Percentiles rank a stretch among this genome's conserved stretches.
phyloP scores from a whole-genome alignment of 768 basidiomycete species.

The Tricholomella constricta region DNA sequence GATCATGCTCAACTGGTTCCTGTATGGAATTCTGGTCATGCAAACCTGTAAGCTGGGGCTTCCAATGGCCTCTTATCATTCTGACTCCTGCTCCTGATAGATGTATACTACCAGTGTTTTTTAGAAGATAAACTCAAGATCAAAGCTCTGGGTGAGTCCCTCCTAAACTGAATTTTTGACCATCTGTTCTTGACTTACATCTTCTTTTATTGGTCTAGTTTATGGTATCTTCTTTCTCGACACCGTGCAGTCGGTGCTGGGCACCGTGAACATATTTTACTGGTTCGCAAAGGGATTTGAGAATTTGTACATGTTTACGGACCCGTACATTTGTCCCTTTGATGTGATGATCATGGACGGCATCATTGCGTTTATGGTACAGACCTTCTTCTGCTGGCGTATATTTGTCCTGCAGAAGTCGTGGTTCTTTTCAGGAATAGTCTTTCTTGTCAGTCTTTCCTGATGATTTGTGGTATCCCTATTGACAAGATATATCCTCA shows the following conservation, averaged over 20 bases:
- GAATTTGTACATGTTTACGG: constrained; percentile 19
- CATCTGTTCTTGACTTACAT: neutral
- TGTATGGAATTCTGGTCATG: constrained; percentile 2
- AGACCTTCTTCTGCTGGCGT: constrained; percentile 5
- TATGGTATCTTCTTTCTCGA: constrained; percentile 27
- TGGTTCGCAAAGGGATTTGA: constrained; percentile 30
- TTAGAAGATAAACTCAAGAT: neutral
- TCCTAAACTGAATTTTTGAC: no score
- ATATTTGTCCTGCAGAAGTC: constrained; percentile 1
- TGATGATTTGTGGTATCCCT: no score
- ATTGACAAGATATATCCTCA: neutral
- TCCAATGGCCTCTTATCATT: no score
- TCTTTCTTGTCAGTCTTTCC: neutral
- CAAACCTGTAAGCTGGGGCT: neutral
- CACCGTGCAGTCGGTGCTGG: constrained; percentile 30
- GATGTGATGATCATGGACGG: constrained; percentile 1
- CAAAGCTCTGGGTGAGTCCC: neutral
- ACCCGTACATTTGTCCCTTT: constrained; percentile 19
- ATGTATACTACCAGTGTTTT: neutral
- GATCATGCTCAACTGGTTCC: neutral
- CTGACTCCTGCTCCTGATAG: neutral
- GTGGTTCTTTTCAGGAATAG: neutral
- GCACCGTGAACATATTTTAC: constrained; percentile 26
- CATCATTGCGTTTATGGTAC: constrained; percentile 7
- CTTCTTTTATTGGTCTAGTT: constrained; percentile 14